A percentile compares a stretch with the other conserved stretches of the same genome.
These are phyloP conservation scores for Aspergillus steynii DNA, from an alignment of 495 filamentous ascomycete genomes.

Conservation along the genomic window DNA sequence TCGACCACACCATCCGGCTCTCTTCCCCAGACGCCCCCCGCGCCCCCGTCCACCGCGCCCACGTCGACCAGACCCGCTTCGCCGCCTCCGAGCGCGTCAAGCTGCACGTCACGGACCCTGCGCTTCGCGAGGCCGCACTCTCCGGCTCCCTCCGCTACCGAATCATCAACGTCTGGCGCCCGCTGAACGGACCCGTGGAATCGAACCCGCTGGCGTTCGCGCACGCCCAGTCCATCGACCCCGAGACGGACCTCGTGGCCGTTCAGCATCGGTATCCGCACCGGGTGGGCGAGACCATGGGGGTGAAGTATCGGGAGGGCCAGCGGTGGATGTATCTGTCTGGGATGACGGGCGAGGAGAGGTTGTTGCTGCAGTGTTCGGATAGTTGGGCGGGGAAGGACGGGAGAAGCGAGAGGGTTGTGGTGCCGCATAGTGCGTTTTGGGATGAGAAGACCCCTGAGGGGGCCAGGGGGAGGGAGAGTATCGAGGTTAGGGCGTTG, in stretches of 20 bases:
- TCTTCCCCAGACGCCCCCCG: constrained; percentile 51
- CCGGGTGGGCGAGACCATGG: constrained; percentile 75
- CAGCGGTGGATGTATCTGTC: constrained; percentile 80
- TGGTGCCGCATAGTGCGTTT: constrained; percentile 80
- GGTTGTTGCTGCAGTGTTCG: constrained; percentile 80
- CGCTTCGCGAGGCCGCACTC: constrained; percentile 57
- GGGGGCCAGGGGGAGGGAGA: constrained; percentile 66
- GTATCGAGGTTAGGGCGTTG: constrained; percentile 83
- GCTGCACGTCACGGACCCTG: constrained; percentile 58
- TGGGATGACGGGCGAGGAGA: constrained; percentile 73
- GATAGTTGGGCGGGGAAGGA: constrained; percentile 64
- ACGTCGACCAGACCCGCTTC: constrained; percentile 80
- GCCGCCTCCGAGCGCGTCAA: constrained; percentile 65
- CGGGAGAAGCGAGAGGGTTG: constrained; percentile 57
- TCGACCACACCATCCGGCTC: constrained; percentile 89
- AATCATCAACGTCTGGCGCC: constrained; percentile 88
- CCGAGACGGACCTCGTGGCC: constrained; percentile 59
- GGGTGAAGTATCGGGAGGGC: constrained; percentile 55
- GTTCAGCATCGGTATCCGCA: constrained; percentile 76
- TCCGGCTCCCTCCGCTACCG: constrained; percentile 57
- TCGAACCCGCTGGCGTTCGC: constrained; percentile 71
- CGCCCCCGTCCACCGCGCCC: constrained; percentile 66
- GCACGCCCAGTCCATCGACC: constrained; percentile 53
- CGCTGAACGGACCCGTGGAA: constrained; percentile 72
- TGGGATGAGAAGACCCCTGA: constrained; percentile 64